phyloP scores from a whole-genome alignment of 164 flowering plant species.

The Paratinospora sagittata region DNA sequence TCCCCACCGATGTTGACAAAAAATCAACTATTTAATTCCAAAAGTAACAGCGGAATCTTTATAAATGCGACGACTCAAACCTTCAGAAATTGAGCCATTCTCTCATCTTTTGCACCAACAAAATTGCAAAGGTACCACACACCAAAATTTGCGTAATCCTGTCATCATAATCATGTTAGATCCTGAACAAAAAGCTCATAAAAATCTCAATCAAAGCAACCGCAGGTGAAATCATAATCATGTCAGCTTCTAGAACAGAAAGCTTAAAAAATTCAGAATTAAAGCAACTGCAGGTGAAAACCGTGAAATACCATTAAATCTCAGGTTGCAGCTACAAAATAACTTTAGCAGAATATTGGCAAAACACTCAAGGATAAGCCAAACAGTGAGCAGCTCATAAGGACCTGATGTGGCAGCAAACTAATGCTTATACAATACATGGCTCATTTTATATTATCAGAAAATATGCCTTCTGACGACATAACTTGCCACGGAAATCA shows the following conservation, averaged over 20 bases:
- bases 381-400: background rate
- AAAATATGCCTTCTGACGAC: too few species aligned
- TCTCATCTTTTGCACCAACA: constrained; percentile 1
- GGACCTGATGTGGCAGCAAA: background rate
- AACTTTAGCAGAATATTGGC: background rate
- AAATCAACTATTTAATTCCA: too few species aligned
- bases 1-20: too few species aligned
- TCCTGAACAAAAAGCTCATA: background rate
- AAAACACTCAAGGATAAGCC: background rate
- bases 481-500: too few species aligned
- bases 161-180: constrained; percentile 7
- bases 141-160: constrained; percentile 14
- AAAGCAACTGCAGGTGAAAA: constrained; percentile 2
- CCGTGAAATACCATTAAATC: background rate
- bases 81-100: constrained; percentile 8
- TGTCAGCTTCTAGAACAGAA: constrained; percentile 1
- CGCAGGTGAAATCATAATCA: background rate
- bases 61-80: constrained; percentile 2
- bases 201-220: background rate
- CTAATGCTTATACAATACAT: background rate
- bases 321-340: background rate
- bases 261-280: background rate
- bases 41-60: background rate
- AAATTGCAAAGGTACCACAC: constrained; percentile 11
- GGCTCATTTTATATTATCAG: too few species aligned